Base-by-base conservation (phyloP, 1,284 basidiomycete species). In the Peniophora sp. region DNA sequence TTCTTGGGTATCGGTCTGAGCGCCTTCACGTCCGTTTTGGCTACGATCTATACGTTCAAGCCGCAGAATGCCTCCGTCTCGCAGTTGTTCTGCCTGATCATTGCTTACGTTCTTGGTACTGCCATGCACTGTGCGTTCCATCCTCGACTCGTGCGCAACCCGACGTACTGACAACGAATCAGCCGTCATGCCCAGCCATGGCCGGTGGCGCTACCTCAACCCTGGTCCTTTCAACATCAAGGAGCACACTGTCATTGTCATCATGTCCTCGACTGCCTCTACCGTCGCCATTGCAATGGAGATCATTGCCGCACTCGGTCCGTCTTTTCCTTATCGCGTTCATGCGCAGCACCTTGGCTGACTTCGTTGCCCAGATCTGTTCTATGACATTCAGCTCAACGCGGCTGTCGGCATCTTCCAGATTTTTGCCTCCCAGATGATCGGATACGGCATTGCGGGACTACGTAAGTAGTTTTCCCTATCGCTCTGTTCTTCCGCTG, bases 231-330 rank as follows among this genome's bases (percentile, higher is more conserved):
- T 79, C 66, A 79, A 79, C 58, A 74, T 79, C 62, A 77, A 77
- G 67, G 75, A 85, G 58, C 79, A 83, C 62, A 78, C 78, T 0
- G 77, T 78, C 24, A 78, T 85, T 36, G 73, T 83, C 19, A 83
- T 86, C 57, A 83, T 86, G 80, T 63, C 83, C 1, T 79, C 79
- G 35, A 81, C 85, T 3, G 81, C 83, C 0, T 74, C 80, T 2
- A 75, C 75, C 3, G 78, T 80, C 0, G 83, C 85, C 0, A 72
- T 83, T 41, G 85, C 76, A 1, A 83, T 83, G 46, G 78, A 82
- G 52, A 72, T 89, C 36, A 73, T 86, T 45, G 81, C 83, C 0
- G 82, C 83, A 0, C 74, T 87, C 45, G 72, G 78, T 44, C 56
- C 71, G 23, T 74, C 65, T 45, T 41, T 52, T 17, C 35, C 45